phyloP scores from a whole-genome alignment of 306 rosid genomes.

The Arachis stenosperma region DNA sequence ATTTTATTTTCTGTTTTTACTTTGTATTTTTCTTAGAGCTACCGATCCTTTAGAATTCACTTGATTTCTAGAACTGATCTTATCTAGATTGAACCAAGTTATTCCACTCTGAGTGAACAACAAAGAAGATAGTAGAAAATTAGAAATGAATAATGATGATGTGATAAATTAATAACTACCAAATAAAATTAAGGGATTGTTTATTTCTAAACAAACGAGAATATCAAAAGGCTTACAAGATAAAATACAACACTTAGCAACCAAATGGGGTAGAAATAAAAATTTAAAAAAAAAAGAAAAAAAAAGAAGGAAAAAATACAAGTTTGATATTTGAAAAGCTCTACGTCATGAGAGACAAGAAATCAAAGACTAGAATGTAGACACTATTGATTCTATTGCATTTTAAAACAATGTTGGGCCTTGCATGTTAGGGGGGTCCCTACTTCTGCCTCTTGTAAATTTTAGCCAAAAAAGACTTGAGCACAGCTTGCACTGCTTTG shows the following conservation, averaged over 20 bases:
- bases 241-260: constrained; percentile 37
- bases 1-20: no score
- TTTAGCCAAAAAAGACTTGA: constrained; percentile 88
- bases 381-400: constrained; percentile 27
- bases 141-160: no score
- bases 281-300: not conserved
- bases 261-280: not conserved
- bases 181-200: not conserved
- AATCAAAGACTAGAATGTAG: constrained; percentile 12
- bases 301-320: constrained; percentile 1
- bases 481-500: constrained; percentile 76
- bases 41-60: no score
- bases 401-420: constrained; percentile 27
- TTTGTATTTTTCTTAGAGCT: no score
- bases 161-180: not conserved
- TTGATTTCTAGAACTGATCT: no score
- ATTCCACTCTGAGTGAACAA: no score
- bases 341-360: not conserved
- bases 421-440: constrained; percentile 1
- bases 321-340: constrained; percentile 11
- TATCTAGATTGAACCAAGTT: no score
- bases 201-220: constrained; percentile 23
- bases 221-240: constrained; percentile 23
- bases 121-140: no score
- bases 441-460: constrained; percentile 92